Base-by-base conservation (phyloP, 805 yeast species). In the Metschnikowia baotianmanensis region DNA sequence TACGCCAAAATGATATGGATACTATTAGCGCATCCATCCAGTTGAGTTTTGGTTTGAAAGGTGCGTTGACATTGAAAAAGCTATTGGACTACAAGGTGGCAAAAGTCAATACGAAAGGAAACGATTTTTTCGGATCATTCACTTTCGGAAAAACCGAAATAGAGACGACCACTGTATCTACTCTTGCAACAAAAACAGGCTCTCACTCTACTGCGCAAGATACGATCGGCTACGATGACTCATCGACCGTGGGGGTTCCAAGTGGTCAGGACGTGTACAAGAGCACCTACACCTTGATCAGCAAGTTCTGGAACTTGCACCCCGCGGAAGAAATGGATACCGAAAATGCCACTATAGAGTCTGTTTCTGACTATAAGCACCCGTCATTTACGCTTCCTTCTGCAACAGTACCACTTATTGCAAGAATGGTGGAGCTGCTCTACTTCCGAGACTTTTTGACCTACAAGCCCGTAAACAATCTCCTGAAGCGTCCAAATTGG, bases 381-480 rank as follows among this genome's bases (percentile, higher is more conserved):
- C 73, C 80, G 3, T 65, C 82, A 0, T 84, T 81, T 56, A 80
- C 88, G 1, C 79, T 85, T 45, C 84, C 96, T 5, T 93, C 95
- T 0, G 84, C 78, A 20, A 65, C 69, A 22, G 84, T 88, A 0
- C 98, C 99, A 2, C 59, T 91, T 4, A 65, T 78, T 2, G 72
- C 81, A 3, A 70, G 97, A 45, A 53, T 89, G 10, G 73, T 86
- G 3, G 89, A 90, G 61, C 63, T 80, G 16, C 69, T 84, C n/a
- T 78, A 82, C 48, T 75, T 72, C 36, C 63, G 90, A 31, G 72
- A 76, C 20, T 74, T 76, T 42, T 52, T 77, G 36, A 57, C 55
- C 36, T 68, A 69, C 40, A 67, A 71, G 43, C 72, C 71, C 13
- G 56, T 62, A 27, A 61, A 59, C 34, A 68, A 62, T 41, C 45